Conservation (phyloP, 495 filamentous ascomycete species). For the Penicillium canariense region DNA sequence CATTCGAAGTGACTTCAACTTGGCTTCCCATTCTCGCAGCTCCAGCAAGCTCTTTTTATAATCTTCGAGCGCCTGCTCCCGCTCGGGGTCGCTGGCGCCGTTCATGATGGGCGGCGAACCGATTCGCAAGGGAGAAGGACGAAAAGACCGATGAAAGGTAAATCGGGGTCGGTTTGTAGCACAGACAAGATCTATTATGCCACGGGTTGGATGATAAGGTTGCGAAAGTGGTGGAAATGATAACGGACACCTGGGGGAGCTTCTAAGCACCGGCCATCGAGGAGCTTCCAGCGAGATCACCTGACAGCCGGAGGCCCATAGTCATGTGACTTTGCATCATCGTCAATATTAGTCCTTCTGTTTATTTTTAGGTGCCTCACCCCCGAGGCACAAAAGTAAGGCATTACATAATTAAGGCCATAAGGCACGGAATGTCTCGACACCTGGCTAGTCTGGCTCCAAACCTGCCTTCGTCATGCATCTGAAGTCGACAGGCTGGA, state of each 20-base stretch:
- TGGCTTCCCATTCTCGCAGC: conserved; percentile 97
- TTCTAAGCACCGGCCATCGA: conserved; percentile 26
- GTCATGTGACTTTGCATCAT: conserved; percentile 26
- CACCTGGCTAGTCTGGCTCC: neutral
- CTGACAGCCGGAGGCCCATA: conserved; percentile 20
- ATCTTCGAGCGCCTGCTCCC: conserved; percentile 77
- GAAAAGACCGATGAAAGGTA: neutral
- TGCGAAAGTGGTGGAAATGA: conserved; percentile 16
- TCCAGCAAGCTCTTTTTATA: conserved; percentile 94
- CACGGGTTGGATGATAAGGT: conserved; percentile 10
- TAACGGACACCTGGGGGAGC: conserved; percentile 24
- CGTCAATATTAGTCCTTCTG: neutral
- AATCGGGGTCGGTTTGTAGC: conserved; percentile 2
- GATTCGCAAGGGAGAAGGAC: conserved; percentile 4
- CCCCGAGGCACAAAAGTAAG: neutral
- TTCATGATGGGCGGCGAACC: conserved; percentile 41
- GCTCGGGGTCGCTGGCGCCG: conserved; percentile 59
- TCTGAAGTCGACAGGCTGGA: neutral
- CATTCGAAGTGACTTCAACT: conserved; percentile 84
- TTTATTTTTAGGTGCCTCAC: neutral
- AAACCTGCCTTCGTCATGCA: conserved; percentile 13
- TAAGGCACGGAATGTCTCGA: neutral
- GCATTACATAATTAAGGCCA: conserved; percentile 23
- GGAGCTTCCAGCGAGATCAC: conserved; percentile 35
- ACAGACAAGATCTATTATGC: neutral